These are phyloP conservation scores for Rhytidhysteron rufulum DNA, from an alignment of 2,329 filamentous ascomycete genomes.

Conservation along the genomic window DNA sequence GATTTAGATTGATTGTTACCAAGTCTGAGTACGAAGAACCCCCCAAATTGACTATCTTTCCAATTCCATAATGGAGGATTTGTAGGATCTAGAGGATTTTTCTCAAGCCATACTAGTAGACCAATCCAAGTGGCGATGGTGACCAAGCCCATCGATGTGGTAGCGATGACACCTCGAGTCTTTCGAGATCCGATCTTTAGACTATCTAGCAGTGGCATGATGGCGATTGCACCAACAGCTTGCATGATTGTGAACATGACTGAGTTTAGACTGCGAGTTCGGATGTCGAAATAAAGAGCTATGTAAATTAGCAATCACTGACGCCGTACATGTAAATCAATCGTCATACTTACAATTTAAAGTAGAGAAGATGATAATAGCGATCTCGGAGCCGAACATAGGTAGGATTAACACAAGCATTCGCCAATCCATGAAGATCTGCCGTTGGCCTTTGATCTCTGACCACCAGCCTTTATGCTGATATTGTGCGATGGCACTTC, in stretches of 20 bases:
- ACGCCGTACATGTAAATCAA: background rate
- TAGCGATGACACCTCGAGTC: constrained; percentile 5
- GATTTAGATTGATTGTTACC: too few species aligned
- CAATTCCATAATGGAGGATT: too few species aligned
- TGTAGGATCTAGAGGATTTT: constrained; percentile 10
- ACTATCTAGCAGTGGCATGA: constrained; percentile 7
- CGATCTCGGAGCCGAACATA: constrained; percentile 10
- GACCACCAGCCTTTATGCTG: constrained; percentile 9
- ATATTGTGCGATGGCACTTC: constrained; percentile 10
- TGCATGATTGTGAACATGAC: constrained; percentile 11
- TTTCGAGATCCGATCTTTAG: constrained; percentile 8
- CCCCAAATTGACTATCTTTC: too few species aligned
- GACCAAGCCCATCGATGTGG: constrained; percentile 5
- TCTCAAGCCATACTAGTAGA: constrained; percentile 10
- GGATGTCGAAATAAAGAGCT: constrained; percentile 11
- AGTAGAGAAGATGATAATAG: constrained; percentile 11
- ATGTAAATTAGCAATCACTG: background rate
- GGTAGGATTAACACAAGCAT: constrained; percentile 10
- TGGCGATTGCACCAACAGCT: constrained; percentile 6
- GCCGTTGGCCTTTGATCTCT: constrained; percentile 9
- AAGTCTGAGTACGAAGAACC: too few species aligned
- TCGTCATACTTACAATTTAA: constrained; percentile 8
- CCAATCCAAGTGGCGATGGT: constrained; percentile 11
- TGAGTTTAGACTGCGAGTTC: constrained; percentile 9
- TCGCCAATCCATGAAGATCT: constrained; percentile 10